Evolutionary conservation across 1,139 yeast species (phyloP), one percentile per base, ranked within the genome.

Genomic region (Candida tetrigidarum): DNA sequence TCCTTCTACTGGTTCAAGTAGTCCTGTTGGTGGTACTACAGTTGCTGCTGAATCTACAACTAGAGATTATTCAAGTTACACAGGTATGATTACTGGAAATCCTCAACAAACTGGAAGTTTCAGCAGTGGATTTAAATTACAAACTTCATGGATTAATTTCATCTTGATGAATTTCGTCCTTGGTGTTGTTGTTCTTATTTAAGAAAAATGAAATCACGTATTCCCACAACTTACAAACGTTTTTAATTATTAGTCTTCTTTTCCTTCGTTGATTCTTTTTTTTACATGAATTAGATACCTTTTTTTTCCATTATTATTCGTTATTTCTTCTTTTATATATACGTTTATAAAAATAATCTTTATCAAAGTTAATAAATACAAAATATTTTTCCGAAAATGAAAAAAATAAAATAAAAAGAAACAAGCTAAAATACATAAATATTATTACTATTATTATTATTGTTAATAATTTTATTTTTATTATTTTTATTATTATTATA

Each of bases 401-500:
- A 28, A 11, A 11, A 30, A 30, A 9, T 5, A 16, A 6, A 8
- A 34, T 34, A 34, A 22, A 34, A 18, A 34, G 12, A 10, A 30
- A 30, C 11, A 30, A 18, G 7, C 10, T 12, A 30, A 15, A 18
- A 16, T 16, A 23, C 9, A 12, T 20, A 35, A n/a, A n/a, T n/a
- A n/a, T n/a, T n/a, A n/a, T n/a, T n/a, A n/a, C n/a, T n/a, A n/a
- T n/a, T n/a, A n/a, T n/a, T n/a, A n/a, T n/a, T n/a, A n/a, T n/a
- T n/a, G n/a, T n/a, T n/a, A n/a, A n/a, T n/a, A n/a, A n/a, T n/a
- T n/a, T n/a, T n/a, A n/a, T n/a, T n/a, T n/a, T n/a, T n/a, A n/a
- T n/a, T 19, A n/a, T 12, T 27, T 27, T 7, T 2, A 9, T 32
- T 11, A 5, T 32, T 32, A 32, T 53, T 56, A 83, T 58, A 83